Evolutionary conservation across 805 yeast genomes (phyloP), one percentile per base, ranked within the genome.

Genomic region (Myxozyma kluyveri): DNA sequence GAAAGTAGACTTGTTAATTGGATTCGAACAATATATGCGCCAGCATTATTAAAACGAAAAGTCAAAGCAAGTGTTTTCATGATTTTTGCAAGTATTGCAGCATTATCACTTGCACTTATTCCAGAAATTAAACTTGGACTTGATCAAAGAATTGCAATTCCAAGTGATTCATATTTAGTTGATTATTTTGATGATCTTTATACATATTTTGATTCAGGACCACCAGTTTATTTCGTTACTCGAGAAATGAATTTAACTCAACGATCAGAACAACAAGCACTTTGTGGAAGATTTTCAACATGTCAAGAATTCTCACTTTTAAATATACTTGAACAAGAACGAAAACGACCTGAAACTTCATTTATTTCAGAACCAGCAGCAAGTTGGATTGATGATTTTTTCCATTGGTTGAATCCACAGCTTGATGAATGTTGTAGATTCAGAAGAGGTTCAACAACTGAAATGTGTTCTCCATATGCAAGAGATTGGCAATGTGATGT

Each of bases 341-440:
- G 85, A 50, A 80, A 81, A 55, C 72, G 96, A 32, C 74, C 83
- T 0, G 71, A 78, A 1, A 61, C 72, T 9, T 84, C 91, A 1
- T 83, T 85, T 2, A 75, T 91, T 31, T 76, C 79, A 1, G 93
- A 88, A 42, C 96, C 98, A 0, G 79, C 88, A 1, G 83, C 96
- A 0, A 85, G 86, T 60, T 91, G 98, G 98, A 72, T 90, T 45
- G 99, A 91, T 69, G 97, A 93, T 65, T 91, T 81, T 63, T 74
- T 91, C 56, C 76, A 83, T 33, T 91, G 91, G 85, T 71, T 90
- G 54, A 89, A 89, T 63, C 99, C 99, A 0, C 79, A 79, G 38
- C 73, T 90, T 42, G 91, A 84, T 57, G 86, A 86, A 56, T 91
- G 99, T 68, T 91, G 99, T 65, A 72, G 91, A 23, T 68, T 83